A percentile compares a stretch with the other conserved stretches of the same genome.
Evolutionary conservation across 2,329 filamentous ascomycete species (phyloP).

Genomic region (Cytospora chrysosperma): DNA sequence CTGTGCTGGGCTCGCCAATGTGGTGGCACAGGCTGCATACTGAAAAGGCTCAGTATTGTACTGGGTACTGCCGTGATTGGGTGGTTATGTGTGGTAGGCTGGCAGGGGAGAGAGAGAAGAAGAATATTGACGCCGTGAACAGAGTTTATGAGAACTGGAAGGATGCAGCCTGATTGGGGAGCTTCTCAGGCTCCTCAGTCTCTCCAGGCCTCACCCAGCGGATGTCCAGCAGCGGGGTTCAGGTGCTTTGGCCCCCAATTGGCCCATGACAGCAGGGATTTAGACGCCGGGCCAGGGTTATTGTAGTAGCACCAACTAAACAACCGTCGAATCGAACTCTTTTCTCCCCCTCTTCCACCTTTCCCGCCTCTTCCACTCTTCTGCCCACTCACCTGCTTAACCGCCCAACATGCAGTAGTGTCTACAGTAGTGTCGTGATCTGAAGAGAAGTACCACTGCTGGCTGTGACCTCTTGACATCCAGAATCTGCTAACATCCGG

Average conservation of each 20-base stretch:
- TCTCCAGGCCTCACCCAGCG: conserved; percentile 31
- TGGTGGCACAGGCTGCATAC: conserved; percentile 16
- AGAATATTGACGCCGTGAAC: not conserved
- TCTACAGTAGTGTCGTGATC: conserved; percentile 17
- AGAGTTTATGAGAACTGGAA: conserved; percentile 1
- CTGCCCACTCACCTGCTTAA: conserved; percentile 35
- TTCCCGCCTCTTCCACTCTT: conserved; percentile 11
- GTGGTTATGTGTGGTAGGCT: not conserved
- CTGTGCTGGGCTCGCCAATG: conserved; percentile 15
- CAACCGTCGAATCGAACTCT: conserved; percentile 11
- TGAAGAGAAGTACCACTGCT: not conserved
- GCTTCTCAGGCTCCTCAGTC: conserved; percentile 2
- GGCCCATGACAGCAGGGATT: conserved; percentile 36
- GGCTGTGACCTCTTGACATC: conserved; percentile 29
- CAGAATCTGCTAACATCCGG: conserved; percentile 1
- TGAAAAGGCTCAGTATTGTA: conserved; percentile 3
- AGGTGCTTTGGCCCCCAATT: conserved; percentile 27
- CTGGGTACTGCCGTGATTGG: conserved; percentile 21
- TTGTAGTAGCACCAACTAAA: conserved; percentile 10
- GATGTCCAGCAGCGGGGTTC: conserved; percentile 28
- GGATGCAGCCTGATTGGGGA: conserved; percentile 8
- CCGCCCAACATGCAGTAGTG: conserved; percentile 42
- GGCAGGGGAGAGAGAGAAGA: not conserved
- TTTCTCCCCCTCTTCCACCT: conserved; percentile 7
- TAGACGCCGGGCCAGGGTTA: conserved; percentile 37